phyloP scores from a whole-genome alignment of 306 rosid species.

The Lupinus albus region DNA sequence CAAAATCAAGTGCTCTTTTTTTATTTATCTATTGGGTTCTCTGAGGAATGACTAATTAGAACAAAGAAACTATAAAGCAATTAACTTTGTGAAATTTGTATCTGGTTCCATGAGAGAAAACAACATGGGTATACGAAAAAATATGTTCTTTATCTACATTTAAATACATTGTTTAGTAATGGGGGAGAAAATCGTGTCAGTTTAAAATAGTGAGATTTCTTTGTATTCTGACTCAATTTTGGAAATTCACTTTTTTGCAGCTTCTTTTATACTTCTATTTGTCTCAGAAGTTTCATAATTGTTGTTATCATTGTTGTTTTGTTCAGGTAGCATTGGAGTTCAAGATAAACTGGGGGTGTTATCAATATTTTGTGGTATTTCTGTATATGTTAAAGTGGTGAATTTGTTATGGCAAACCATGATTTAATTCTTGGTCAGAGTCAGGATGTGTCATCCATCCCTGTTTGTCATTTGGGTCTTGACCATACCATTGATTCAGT shows the following conservation, averaged over 20 bases:
- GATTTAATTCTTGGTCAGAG: slow-evolving; percentile 39
- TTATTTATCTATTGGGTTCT: neutral
- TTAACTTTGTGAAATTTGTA: neutral
- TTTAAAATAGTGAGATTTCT: neutral
- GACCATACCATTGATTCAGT: slow-evolving; percentile 33
- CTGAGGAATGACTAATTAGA: neutral
- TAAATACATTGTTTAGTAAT: neutral
- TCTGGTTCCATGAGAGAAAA: neutral
- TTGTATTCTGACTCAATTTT: slow-evolving; percentile 3
- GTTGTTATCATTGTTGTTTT: neutral
- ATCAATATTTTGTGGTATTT: neutral
- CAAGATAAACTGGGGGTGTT: neutral
- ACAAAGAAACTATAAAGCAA: neutral
- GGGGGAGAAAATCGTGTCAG: neutral
- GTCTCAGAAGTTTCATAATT: neutral
- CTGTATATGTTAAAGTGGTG: neutral
- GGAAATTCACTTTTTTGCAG: neutral
- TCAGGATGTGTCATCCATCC: slow-evolving; percentile 19
- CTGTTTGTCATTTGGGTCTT: slow-evolving; percentile 27
- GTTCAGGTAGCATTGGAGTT: neutral
- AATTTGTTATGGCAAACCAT: slow-evolving; percentile 43
- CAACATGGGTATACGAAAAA: neutral
- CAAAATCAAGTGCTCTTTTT: neutral
- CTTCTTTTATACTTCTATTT: neutral
- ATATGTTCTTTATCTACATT: neutral